Evolutionary conservation across 2,329 filamentous ascomycete species (phyloP).

Genomic region (Fusarium praegraminearum): DNA sequence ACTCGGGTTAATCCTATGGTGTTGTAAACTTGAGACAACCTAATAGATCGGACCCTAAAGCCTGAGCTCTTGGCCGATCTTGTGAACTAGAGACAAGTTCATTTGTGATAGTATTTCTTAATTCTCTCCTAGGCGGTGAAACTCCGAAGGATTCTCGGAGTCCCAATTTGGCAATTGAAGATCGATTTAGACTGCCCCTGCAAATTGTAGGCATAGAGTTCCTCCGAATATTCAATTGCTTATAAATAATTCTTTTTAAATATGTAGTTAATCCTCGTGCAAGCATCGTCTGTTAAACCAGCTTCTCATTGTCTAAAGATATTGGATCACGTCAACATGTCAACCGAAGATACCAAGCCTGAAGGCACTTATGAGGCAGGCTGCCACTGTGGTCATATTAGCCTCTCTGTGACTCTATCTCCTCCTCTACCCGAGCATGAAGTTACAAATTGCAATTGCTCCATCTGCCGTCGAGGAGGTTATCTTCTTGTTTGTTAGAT

Average conservation of each 20-base stretch:
- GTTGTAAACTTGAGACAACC: background rate
- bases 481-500: conserved; percentile 62
- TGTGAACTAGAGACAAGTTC: background rate
- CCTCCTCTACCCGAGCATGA: conserved; percentile 60
- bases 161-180: conserved; percentile 24
- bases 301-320: background rate
- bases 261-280: background rate
- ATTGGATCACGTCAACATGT: conserved; percentile 14
- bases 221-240: background rate
- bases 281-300: background rate
- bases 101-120: background rate
- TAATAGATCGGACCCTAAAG: background rate
- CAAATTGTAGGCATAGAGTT: background rate
- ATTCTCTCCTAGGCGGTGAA: background rate
- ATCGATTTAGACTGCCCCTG: conserved; percentile 15
- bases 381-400: conserved; percentile 66
- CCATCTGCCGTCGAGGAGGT: conserved; percentile 63
- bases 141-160: conserved; percentile 10
- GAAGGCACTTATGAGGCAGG: conserved; percentile 60
- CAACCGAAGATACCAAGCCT: conserved; percentile 32
- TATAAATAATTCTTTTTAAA: background rate
- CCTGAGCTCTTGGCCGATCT: background rate
- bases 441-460: conserved; percentile 66
- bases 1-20: background rate
- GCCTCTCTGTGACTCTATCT: conserved; percentile 61